These are phyloP conservation scores for Trichoderma atroviride DNA, from an alignment of 2,329 filamentous ascomycete genomes.

Conservation along the genomic window DNA sequence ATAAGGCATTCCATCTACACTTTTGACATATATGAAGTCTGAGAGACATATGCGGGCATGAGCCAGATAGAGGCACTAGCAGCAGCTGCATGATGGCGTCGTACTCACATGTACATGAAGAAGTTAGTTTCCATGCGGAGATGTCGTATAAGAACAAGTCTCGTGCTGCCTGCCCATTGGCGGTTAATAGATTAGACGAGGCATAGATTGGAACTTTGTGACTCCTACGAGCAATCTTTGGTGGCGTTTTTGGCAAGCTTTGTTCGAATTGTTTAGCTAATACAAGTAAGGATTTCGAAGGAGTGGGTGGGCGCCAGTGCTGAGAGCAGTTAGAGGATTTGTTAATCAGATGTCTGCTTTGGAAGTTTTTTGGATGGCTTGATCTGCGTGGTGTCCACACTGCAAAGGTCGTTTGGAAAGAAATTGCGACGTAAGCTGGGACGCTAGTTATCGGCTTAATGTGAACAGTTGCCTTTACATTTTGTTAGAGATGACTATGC, in stretches of 20 bases:
- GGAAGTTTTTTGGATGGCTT: neutral
- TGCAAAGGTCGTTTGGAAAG: neutral
- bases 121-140: neutral
- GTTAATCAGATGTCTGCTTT: slow-evolving; percentile 8
- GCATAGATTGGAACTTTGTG: neutral
- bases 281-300: neutral
- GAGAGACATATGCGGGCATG: neutral
- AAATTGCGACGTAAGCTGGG: neutral
- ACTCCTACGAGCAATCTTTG: neutral
- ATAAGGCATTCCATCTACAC: too few species aligned
- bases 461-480: neutral
- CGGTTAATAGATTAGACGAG: slow-evolving; percentile 21
- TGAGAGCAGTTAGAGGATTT: slow-evolving; percentile 6
- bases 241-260: neutral
- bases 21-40: too few species aligned
- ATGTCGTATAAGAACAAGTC: neutral
- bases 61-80: neutral
- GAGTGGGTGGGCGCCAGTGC: neutral
- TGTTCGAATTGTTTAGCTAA: neutral
- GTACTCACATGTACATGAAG: neutral
- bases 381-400: neutral
- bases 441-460: neutral
- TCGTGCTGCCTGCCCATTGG: too few species aligned
- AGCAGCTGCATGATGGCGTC: neutral
- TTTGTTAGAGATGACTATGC: neutral